Evolutionary conservation across 2,329 filamentous ascomycete genomes (phyloP).

Genomic region (Cylindrodendrum hubeiense): DNA sequence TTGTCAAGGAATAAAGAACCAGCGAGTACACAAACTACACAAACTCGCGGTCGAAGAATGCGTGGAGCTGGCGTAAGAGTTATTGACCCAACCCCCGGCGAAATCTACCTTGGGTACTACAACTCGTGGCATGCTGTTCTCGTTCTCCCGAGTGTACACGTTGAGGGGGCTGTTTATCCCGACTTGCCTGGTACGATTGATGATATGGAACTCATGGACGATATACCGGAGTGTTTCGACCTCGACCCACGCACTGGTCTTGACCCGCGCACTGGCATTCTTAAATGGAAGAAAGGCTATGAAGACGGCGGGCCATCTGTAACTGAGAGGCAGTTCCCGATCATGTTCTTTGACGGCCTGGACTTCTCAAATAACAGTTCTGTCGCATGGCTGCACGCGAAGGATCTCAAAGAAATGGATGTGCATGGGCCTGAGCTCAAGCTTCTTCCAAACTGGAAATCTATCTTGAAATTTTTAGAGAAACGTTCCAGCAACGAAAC

Average conservation of each 20-base stretch:
- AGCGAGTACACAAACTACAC: not conserved
- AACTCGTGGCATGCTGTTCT: conserved; percentile 10
- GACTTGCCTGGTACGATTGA: not conserved
- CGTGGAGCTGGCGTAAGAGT: conserved; percentile 5
- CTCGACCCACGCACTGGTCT: not conserved
- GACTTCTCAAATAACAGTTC: not conserved
- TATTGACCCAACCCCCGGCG: conserved; percentile 8
- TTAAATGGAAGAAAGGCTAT: not conserved
- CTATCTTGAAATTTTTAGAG: not conserved
- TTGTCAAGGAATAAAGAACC: not conserved
- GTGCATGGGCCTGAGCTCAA: not conserved
- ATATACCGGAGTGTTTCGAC: not conserved
- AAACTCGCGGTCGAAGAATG: not conserved
- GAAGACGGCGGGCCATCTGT: not conserved
- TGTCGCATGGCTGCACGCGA: not conserved
- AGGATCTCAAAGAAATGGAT: not conserved
- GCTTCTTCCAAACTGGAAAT: not conserved
- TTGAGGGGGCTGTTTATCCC: not conserved
- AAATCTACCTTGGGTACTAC: conserved; percentile 20
- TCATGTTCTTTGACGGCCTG: not conserved
- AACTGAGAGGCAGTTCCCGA: not conserved
- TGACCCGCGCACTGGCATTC: not conserved
- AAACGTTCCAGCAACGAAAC: not conserved
- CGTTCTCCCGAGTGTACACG: conserved; percentile 10
- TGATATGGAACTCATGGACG: conserved; percentile 4